Evolutionary conservation across 257 asterid species (phyloP), one percentile per base, ranked within the genome.

Genomic region (Plantago ovata): DNA sequence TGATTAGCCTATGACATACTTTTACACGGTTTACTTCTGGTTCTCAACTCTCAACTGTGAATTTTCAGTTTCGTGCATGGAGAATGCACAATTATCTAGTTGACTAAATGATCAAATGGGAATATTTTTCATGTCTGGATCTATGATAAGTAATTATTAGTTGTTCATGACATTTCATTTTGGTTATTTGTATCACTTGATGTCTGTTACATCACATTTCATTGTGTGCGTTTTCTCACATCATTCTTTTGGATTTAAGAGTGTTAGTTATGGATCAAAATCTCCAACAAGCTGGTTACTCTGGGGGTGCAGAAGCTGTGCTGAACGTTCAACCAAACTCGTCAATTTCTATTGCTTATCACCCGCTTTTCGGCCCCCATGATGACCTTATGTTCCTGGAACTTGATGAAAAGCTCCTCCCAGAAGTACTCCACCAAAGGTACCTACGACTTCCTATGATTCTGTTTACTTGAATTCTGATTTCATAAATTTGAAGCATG

Each of bases 351-450:
- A 61, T 92, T 39, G 74, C 77, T 24, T 92, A 92, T 75, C 87
- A 88, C 73, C 56, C 87, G 58, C 77, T 38, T 6, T 88, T 85
- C 69, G 97, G 91, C 62, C 78, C 83, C 28, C 95, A 86, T 15
- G 63, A 80, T 58, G 97, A 92, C 64, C 69, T 88, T 56, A 53
- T 81, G 81, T 97, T 92, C 69, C 87, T 92, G 18, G 98, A 92
- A 69, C 77, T 92, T 41, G 98, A 92, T 39, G 91, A 92, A 63
- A 82, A 77, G 74, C 85, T 88, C 53, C 69, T 92, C 56, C 88
- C 91, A 38, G 95, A 88, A 60, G 63, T 86, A 72, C 77, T 82
- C 54, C 75, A 79, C 24, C 86, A 82, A 78, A 84, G 95, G 98
- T 84, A 62, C 38, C 61, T 44, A 14, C 5, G 6, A 32, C 6